Base-by-base conservation (phyloP, 208 protist genomes). In the Acanthamoeba quina region DNA sequence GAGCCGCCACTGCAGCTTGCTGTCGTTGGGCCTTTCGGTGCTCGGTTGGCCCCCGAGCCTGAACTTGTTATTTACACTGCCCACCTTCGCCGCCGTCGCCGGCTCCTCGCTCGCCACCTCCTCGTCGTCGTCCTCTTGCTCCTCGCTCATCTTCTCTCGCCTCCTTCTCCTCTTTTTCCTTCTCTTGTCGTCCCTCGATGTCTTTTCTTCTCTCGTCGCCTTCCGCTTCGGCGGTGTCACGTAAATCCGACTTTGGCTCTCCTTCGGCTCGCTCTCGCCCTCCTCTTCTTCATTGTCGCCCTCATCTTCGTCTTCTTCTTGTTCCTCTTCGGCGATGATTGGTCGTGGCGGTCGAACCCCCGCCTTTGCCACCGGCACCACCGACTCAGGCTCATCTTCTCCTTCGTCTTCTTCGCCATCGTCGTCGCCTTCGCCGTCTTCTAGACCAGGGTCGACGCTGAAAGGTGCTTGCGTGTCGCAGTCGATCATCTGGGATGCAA, bases 1-100 rank as follows among this genome's bases (percentile, higher is more conserved):
- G 58, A 64, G 58, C 21, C 58, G 58, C 58, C 58, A 64, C 11
- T 64, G 58, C 58, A 64, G 58, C 21, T 64, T 64, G 58, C n/a
- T n/a, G n/a, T 64, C 58, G 58, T 5, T 26, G 58, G 58, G 58
- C 58, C 58, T 64, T 17, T n/a, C 58, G 10, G n/a, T 74, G 15
- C 47, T 34, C 44, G 21, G n/a, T 15, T 86, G 78, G 2, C 37
- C 44, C 44, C 78, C 29, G 34, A 74, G 34, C 54, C 10, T 64
- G 54, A 86, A 86, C 49, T 86, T 54, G 78, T 58, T 58, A 34
- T 86, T 86, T 4, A 86, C 78, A 19, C 78, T 86, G 19, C 49
- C 78, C 37, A 86, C 54, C 78, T 21, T 47, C 47, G 49, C 34
- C 4, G 44, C 9, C 47, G 21, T 44, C 29, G 44, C 19, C 34